phyloP scores from a whole-genome alignment of 352 stramenopile species.

The Phytophthora megakarya region DNA sequence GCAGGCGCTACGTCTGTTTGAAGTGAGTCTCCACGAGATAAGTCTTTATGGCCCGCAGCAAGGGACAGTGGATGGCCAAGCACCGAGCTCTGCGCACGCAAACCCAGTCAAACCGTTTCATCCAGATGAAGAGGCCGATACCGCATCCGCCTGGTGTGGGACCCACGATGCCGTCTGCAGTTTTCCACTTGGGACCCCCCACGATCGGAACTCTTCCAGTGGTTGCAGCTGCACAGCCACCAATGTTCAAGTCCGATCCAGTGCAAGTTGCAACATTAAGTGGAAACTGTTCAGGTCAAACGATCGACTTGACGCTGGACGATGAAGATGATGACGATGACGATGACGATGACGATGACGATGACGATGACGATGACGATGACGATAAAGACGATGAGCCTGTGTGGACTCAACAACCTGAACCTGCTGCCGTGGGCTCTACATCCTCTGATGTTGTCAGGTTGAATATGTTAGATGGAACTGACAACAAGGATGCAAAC shows the following conservation, averaged over 20 bases:
- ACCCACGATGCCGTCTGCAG: slow-evolving; percentile 4
- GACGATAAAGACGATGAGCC: no score
- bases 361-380: slow-evolving; percentile 70
- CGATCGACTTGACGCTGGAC: slow-evolving; percentile 66
- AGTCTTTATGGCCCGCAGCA: slow-evolving; percentile 41
- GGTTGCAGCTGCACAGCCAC: not conserved
- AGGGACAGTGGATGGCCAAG: slow-evolving; percentile 46
- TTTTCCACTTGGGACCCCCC: slow-evolving; percentile 22
- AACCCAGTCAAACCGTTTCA: slow-evolving; percentile 14
- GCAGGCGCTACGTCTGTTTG: not conserved
- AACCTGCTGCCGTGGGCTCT: slow-evolving; percentile 3
- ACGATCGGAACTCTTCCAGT: not conserved
- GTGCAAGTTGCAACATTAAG: slow-evolving; percentile 13
- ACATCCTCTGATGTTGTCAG: slow-evolving; percentile 9
- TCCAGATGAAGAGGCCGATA: slow-evolving; percentile 18
- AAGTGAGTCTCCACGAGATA: slow-evolving; percentile 2
- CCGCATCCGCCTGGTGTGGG: not conserved
- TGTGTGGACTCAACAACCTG: slow-evolving; percentile 11
- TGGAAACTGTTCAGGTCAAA: slow-evolving; percentile 3
- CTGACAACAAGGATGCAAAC: not conserved
- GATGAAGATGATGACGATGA: slow-evolving; percentile 65
- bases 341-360: slow-evolving; percentile 66
- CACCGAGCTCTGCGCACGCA: slow-evolving; percentile 27
- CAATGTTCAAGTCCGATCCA: slow-evolving; percentile 18
- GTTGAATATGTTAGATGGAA: not conserved